These are phyloP conservation scores for Hemisphaericaspora xylanilytica DNA, from an alignment of 1,139 yeast species.

Conservation along the genomic window DNA sequence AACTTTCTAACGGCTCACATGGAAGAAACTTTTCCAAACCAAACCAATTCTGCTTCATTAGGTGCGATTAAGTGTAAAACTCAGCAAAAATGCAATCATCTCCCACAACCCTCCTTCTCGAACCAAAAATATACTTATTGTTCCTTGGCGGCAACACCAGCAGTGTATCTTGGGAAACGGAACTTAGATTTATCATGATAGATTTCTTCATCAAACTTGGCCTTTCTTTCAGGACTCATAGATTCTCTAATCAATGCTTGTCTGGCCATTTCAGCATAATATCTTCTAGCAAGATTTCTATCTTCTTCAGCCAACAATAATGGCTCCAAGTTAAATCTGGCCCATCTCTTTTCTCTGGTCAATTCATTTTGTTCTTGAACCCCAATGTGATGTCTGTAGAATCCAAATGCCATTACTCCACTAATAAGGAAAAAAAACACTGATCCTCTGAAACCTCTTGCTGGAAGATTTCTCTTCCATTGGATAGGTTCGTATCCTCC, in stretches of 20 bases:
- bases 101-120: neutral
- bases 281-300: conserved; percentile 74
- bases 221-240: conserved; percentile 40
- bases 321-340: conserved; percentile 72
- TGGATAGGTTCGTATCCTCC: conserved; percentile 87
- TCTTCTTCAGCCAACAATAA: conserved; percentile 80
- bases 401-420: conserved; percentile 69
- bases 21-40: too few species aligned
- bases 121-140: neutral
- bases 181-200: conserved; percentile 47
- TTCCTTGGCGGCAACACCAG: conserved; percentile 36
- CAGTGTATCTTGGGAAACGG: conserved; percentile 45
- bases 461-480: conserved; percentile 85
- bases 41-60: too few species aligned
- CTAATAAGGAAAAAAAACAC: conserved; percentile 65
- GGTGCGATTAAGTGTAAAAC: too few species aligned
- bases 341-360: conserved; percentile 74
- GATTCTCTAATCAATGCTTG: conserved; percentile 53
- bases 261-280: conserved; percentile 62
- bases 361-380: conserved; percentile 77
- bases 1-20: too few species aligned
- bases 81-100: neutral
- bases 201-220: conserved; percentile 43
- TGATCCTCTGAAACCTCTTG: conserved; percentile 80
- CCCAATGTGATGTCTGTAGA: conserved; percentile 64